Evolutionary conservation across 1,284 basidiomycete genomes (phyloP), one percentile per base, ranked within the genome.

Genomic region (Melampsora larici-populina): DNA sequence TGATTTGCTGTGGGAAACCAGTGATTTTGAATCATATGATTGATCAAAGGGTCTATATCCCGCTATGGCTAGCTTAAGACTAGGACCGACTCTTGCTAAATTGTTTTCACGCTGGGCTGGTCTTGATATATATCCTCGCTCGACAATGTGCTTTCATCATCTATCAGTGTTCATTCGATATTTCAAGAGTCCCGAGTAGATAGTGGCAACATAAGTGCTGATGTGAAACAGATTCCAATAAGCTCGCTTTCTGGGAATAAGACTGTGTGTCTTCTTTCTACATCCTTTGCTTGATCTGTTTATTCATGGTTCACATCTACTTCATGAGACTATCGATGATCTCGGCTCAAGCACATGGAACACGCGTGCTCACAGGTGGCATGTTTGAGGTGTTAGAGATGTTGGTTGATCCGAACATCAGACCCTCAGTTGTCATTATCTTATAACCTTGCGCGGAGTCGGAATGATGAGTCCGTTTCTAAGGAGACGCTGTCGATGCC

Each of bases 81-180:
- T 58, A n/a, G 43, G 55, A 58, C 21, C 15, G 55, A 58, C 55
- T 58, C 29, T 29, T 24, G 29, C 55, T 58, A 58, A 58, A 58
- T n/a, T 58, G n/a, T 58, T n/a, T 24, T 58, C 29, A n/a, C 29
- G 55, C 43, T 46, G 43, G 43, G 29, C 9, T 24, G 55, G 55
- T 58, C 55, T 58, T 58, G 55, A 58, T 58, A 58, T 24, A 58
- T 58, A 58, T 58, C 55, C 55, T 58, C n/a, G 29, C 55, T 58
- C 55, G n/a, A 29, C n/a, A 24, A 58, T 58, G 55, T 58, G 55
- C 55, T 29, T 24, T 29, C 29, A 29, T 58, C 55, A 58, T 58
- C 29, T 17, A 58, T 24, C n/a, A 9, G 29, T 17, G 6, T 58
- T 58, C n/a, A 6, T 58, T 29, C 55, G 55, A n/a, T 15, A 24